These are phyloP conservation scores for Talaromyces sp. DNA, from an alignment of 2,329 filamentous ascomycete genomes.

Conservation along the genomic window DNA sequence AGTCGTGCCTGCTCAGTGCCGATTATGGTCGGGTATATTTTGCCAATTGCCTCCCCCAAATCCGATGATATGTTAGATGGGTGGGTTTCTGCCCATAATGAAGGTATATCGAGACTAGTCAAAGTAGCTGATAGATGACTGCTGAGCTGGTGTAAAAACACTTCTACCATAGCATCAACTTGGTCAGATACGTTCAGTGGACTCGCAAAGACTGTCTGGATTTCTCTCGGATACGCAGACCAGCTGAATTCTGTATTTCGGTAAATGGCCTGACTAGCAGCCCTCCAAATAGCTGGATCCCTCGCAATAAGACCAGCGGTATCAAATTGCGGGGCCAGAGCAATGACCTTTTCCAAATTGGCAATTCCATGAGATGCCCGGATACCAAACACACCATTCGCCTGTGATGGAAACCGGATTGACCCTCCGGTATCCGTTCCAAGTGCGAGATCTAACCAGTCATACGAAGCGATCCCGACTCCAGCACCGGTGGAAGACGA, in stretches of 20 bases:
- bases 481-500: slow-evolving; percentile 42
- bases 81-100: background rate
- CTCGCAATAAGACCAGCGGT: slow-evolving; percentile 40
- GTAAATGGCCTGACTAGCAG: slow-evolving; percentile 3
- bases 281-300: slow-evolving; percentile 18
- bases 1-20: slow-evolving; percentile 33
- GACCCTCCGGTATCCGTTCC: slow-evolving; percentile 22
- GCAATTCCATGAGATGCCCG: slow-evolving; percentile 49
- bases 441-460: slow-evolving; percentile 42
- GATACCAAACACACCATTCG: slow-evolving; percentile 52
- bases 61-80: slow-evolving; percentile 3
- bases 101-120: background rate
- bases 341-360: slow-evolving; percentile 48
- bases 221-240: background rate
- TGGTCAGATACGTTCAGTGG: slow-evolving; percentile 3
- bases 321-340: slow-evolving; percentile 43
- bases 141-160: background rate
- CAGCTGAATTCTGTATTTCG: slow-evolving; percentile 1
- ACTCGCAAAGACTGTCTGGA: background rate
- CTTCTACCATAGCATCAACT: background rate
- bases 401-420: slow-evolving; percentile 46
- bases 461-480: slow-evolving; percentile 39
- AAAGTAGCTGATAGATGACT: background rate
- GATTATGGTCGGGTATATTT: slow-evolving; percentile 21
- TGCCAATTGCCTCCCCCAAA: background rate